Evolutionary conservation across 1,139 yeast species (phyloP).

Genomic region (Blastobotrys niveus): DNA sequence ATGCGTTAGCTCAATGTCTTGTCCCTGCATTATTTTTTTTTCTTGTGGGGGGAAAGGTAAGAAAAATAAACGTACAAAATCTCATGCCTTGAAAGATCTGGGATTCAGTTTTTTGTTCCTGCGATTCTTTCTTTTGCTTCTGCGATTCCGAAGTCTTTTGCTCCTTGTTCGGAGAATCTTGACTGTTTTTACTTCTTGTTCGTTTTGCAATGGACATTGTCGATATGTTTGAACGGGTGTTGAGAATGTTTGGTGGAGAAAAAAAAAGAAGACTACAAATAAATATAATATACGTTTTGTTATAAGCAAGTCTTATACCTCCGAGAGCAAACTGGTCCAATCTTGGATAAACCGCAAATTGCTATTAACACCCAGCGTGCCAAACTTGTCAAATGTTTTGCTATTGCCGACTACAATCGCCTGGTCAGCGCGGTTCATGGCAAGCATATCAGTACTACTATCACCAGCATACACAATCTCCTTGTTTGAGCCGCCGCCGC

Average conservation of each 20-base stretch:
- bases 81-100: not conserved
- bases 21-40: too few relatives aligned
- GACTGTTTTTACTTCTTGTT: not conserved
- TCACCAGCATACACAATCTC: slow-evolving; percentile 53
- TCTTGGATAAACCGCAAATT: slow-evolving; percentile 13
- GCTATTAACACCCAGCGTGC: slow-evolving; percentile 16
- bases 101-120: too few relatives aligned
- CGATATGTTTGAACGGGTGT: slow-evolving; percentile 13
- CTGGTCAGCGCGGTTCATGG: slow-evolving; percentile 44
- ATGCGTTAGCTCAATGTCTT: too few relatives aligned
- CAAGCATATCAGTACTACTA: slow-evolving; percentile 55
- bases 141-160: not conserved
- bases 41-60: too few relatives aligned
- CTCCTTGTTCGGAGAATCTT: not conserved
- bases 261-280: not conserved
- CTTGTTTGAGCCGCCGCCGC: too few relatives aligned
- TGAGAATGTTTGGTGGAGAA: slow-evolving; percentile 17
- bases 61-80: not conserved
- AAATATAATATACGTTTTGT: too few relatives aligned
- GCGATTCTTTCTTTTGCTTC: too few relatives aligned
- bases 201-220: slow-evolving; percentile 6
- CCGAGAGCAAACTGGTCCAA: slow-evolving; percentile 6
- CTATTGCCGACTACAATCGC: slow-evolving; percentile 43
- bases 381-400: slow-evolving; percentile 15
- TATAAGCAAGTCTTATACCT: not conserved